These are phyloP conservation scores for Pelargonium citronellum DNA, from an alignment of 441 rosid genomes.

Conservation along the genomic window DNA sequence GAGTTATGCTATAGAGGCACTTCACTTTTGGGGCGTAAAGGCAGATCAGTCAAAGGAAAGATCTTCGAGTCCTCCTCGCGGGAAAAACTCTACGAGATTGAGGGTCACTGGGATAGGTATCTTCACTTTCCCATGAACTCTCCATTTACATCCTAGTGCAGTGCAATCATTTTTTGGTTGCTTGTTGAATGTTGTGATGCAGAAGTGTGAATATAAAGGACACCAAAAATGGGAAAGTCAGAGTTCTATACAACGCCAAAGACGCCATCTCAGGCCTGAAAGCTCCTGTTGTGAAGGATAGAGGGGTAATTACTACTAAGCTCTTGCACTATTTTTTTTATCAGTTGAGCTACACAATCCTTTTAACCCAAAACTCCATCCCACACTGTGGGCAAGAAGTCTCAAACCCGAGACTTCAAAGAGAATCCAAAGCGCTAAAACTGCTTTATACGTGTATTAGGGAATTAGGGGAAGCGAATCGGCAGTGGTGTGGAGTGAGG, in stretches of 20 bases:
- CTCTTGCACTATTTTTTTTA: no score
- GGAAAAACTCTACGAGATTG: conserved; percentile 38
- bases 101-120: conserved; percentile 77
- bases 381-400: no score
- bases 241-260: conserved; percentile 48
- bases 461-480: conserved; percentile 56
- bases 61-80: conserved; percentile 43
- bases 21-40: conserved; percentile 38
- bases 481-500: conserved; percentile 58
- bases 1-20: conserved; percentile 35
- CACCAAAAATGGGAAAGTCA: conserved; percentile 34
- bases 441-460: conserved; percentile 23
- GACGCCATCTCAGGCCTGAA: conserved; percentile 43
- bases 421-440: no score
- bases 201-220: conserved; percentile 58
- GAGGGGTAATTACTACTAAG: no score
- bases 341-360: no score
- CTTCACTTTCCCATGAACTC: background rate
- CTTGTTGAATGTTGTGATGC: conserved; percentile 5
- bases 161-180: background rate
- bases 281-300: conserved; percentile 51
- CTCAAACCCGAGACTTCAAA: no score
- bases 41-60: conserved; percentile 55
- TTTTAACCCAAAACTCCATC: no score
- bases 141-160: background rate